phyloP scores from a whole-genome alignment of 768 basidiomycete species.

The Asterophora lycoperdoides region DNA sequence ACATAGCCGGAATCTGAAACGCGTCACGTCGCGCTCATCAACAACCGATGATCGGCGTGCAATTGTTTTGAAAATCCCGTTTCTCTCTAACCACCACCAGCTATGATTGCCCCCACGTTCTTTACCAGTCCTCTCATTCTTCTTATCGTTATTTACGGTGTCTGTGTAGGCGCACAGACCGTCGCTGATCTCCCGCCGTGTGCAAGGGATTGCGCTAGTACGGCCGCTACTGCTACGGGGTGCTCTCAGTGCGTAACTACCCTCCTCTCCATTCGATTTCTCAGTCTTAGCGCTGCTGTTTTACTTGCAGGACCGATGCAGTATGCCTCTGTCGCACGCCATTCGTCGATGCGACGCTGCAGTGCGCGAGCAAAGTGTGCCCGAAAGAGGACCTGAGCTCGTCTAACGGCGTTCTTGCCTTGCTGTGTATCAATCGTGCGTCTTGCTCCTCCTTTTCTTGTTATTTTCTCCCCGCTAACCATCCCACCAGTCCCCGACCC shows the following conservation, averaged over 20 bases:
- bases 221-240: not conserved
- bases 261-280: too few relatives aligned
- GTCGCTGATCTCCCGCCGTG: not conserved
- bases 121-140: not conserved
- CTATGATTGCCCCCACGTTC: not conserved
- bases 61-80: too few relatives aligned
- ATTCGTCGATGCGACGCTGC: not conserved
- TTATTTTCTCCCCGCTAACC: too few relatives aligned
- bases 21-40: too few relatives aligned
- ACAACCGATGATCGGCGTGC: too few relatives aligned
- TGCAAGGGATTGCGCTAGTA: not conserved
- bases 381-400: not conserved
- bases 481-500: too few relatives aligned
- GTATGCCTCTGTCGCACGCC: not conserved
- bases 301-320: not conserved
- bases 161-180: not conserved
- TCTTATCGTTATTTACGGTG: not conserved
- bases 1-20: too few relatives aligned
- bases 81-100: too few relatives aligned
- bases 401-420: not conserved
- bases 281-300: too few relatives aligned
- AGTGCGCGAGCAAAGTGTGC: not conserved
- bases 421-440: not conserved
- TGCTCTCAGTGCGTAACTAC: not conserved
- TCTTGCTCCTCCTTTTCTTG: too few relatives aligned